Evolutionary conservation across 441 rosid genomes (phyloP), one percentile per base, ranked within the genome.

Genomic region (Erodium chrysanthum): DNA sequence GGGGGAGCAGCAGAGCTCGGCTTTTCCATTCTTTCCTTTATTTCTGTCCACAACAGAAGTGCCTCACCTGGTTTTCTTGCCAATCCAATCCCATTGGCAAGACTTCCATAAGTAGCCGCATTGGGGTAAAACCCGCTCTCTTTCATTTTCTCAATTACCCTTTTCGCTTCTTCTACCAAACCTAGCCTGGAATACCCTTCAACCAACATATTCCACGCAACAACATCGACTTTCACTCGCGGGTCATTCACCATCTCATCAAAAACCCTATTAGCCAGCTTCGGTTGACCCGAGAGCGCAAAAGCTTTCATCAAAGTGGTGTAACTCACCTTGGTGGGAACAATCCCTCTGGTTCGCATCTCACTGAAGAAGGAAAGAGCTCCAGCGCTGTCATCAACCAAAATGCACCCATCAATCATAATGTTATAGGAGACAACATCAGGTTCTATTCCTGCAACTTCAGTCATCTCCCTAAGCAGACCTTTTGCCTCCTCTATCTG

Each of bases 61-160:
- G 96, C 98, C 74, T 91, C 97, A 33, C 97, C 96, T 2, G 98
- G 98, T 72, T 87, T 94, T 83, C 96, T 88, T 21, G 98, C 97
- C 75, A 88, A 33, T 46, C 92, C 79, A 78, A 89, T 89, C 22
- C 84, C 96, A 54, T 82, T 89, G 17, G 93, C 93, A 31, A 91
- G 91, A 68, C 97, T 91, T 12, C 95, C 88, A 23, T 91, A 94
- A 29, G 98, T 89, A 22, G 97, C 79, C 12, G 83, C 96, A 66
- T 91, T 84, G 0, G 97, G 96, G 73, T 83, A 66, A 70, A 85
- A 80, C 7, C 93, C 92, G 0, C 70, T 76, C 75, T 85, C 92
- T 77, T 83, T 86, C 97, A 89, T 91, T 66, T 75, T 80, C 78
- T 81, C 78, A 65, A 89, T 76, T 25, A 85, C 68, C 67, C 78